A percentile compares a stretch with the other conserved stretches of the same genome.
Conservation (phyloP, 257 asterid species). For the Solanum chilense region DNA sequence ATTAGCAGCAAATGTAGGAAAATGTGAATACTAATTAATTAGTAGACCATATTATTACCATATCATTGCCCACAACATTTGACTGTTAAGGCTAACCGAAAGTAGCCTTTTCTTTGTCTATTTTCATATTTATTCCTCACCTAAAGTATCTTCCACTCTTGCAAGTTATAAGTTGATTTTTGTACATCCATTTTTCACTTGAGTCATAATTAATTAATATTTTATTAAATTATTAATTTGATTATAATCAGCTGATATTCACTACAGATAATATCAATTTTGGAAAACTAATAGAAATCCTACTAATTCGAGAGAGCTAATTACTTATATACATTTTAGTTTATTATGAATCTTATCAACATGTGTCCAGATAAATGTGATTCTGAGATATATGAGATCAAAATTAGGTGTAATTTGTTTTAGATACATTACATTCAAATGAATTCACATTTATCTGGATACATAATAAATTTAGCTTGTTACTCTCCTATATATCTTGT, state of each 20-base stretch:
- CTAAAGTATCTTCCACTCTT: not conserved
- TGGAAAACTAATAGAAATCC: not conserved
- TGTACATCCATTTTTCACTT: not conserved
- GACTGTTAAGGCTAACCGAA: constrained; percentile 12
- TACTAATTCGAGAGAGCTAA: not conserved
- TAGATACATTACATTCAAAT: no score
- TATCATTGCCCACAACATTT: constrained; percentile 31
- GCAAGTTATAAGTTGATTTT: not conserved
- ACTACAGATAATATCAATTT: not conserved
- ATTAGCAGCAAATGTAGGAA: constrained; percentile 4
- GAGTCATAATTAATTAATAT: not conserved
- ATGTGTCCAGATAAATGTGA: not conserved
- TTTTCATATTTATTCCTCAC: constrained; percentile 3
- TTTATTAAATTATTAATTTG: not conserved
- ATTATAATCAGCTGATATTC: not conserved
- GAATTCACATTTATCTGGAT: not conserved
- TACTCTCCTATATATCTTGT: not conserved
- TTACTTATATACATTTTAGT: no score
- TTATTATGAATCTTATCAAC: no score
- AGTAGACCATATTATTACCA: constrained; percentile 7
- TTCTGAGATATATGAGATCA: not conserved
- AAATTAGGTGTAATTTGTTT: no score
- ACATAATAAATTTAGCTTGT: not conserved
- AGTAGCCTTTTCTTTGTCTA: constrained; percentile 26
- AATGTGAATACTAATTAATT: not conserved